Evolutionary conservation across 306 rosid genomes (phyloP).

Genomic region (Vigna trinervia): DNA sequence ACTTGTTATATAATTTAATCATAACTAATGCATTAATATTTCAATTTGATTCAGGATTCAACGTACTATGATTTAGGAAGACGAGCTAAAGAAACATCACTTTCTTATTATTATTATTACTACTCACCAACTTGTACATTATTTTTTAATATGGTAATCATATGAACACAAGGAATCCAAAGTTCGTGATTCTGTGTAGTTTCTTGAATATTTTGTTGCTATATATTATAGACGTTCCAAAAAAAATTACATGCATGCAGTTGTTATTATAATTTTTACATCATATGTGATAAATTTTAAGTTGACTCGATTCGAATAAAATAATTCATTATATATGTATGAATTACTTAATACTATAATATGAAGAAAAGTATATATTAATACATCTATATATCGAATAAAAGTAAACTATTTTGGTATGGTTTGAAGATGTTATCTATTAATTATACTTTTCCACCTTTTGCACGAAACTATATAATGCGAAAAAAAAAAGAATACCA

Average conservation of each 20-base stretch:
- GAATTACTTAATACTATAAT: too few relatives aligned
- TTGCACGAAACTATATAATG: too few relatives aligned
- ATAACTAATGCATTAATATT: neutral
- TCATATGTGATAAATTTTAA: too few relatives aligned
- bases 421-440: too few relatives aligned
- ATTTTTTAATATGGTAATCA: conserved; percentile 17
- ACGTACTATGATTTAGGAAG: conserved; percentile 5
- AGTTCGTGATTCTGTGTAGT: neutral
- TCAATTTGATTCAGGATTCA: neutral
- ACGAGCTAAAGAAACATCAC: conserved; percentile 8
- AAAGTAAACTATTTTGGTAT: too few relatives aligned
- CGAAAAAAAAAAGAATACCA: too few relatives aligned
- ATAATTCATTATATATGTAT: neutral
- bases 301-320: too few relatives aligned
- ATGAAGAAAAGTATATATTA: too few relatives aligned
- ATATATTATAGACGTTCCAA: neutral
- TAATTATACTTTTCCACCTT: too few relatives aligned
- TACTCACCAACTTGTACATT: neutral
- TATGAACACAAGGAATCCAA: conserved; percentile 42
- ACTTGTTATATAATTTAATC: neutral
- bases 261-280: neutral
- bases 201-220: conserved; percentile 1
- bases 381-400: too few relatives aligned
- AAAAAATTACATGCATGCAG: neutral
- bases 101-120: neutral